A percentile compares a stretch with the other conserved stretches of the same genome.
These are phyloP conservation scores for Bolboschoenoplectus hybrid DNA, from an alignment of 202 grass and related monocot genomes.

Conservation along the genomic window DNA sequence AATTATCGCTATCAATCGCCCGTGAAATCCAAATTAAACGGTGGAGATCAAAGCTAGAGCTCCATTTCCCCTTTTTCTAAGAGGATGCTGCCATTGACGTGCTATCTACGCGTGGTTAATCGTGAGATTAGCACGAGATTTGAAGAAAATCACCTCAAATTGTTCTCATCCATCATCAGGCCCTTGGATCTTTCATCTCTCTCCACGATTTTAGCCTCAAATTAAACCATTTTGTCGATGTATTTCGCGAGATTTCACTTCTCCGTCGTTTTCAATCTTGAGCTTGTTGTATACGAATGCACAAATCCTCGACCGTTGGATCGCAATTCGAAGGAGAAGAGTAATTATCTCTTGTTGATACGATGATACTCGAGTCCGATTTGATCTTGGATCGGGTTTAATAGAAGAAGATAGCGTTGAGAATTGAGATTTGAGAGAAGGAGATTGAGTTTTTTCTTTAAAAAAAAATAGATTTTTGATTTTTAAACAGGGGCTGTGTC, in stretches of 20 bases:
- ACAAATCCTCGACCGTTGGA: no score
- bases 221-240: constrained; percentile 4
- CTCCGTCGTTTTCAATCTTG: background rate
- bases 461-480: background rate
- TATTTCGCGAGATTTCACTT: background rate
- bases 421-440: background rate
- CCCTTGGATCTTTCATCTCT: background rate
- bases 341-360: background rate
- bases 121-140: constrained; percentile 14
- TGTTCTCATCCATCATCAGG: background rate
- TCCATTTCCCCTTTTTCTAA: background rate
- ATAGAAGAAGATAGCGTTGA: background rate
- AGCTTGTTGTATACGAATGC: no score
- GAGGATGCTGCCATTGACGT: constrained; percentile 8
- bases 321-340: background rate
- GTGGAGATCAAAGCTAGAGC: background rate
- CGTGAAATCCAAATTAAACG: constrained; percentile 26
- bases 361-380: background rate
- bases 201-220: background rate
- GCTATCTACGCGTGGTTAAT: constrained; percentile 20
- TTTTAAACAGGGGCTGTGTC: background rate
- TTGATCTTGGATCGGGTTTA: background rate
- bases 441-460: no score
- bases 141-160: constrained; percentile 7
- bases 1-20: background rate